A percentile compares a stretch with the other conserved stretches of the same genome.
Evolutionary conservation across 2,329 filamentous ascomycete species (phyloP).

Genomic region (Colletotrichum tabaci): DNA sequence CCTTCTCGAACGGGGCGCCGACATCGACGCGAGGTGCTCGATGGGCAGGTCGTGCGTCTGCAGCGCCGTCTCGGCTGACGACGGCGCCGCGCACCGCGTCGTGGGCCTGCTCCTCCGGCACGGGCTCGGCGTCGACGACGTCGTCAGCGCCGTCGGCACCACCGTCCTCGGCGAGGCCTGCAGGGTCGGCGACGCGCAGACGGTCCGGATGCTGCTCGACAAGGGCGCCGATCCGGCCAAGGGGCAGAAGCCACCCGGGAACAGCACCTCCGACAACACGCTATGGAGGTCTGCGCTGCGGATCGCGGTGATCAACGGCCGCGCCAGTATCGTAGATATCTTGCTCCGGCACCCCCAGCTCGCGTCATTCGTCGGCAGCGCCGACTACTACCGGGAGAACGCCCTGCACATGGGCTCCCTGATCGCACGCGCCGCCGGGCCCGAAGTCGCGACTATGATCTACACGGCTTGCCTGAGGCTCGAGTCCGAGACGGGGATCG

Average conservation of each 20-base stretch:
- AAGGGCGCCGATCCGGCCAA: constrained; percentile 45
- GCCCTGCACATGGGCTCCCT: constrained; percentile 24
- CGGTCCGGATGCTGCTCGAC: constrained; percentile 44
- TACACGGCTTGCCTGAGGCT: constrained; percentile 40
- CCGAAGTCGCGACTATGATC: constrained; percentile 26
- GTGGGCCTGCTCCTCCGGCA: constrained; percentile 42
- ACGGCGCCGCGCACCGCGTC: constrained; percentile 24
- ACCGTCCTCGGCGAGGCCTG: constrained; percentile 44
- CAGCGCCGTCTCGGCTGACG: constrained; percentile 29
- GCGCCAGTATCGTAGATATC: constrained; percentile 35
- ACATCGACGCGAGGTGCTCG: constrained; percentile 23
- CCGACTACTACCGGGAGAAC: constrained; percentile 42
- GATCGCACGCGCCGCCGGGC: background rate
- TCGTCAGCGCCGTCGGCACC: constrained; percentile 36
- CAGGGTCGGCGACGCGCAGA: constrained; percentile 25
- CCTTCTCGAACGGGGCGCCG: constrained; percentile 45
- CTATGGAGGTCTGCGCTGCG: constrained; percentile 44
- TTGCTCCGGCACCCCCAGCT: constrained; percentile 42
- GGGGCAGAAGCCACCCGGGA: constrained; percentile 29
- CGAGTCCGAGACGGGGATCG: constrained; percentile 38
- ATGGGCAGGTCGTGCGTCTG: constrained; percentile 38
- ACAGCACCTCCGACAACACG: background rate
- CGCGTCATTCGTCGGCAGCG: constrained; percentile 38
- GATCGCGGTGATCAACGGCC: constrained; percentile 14
- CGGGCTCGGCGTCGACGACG: constrained; percentile 44